A percentile compares a stretch with the other conserved stretches of the same genome.
Evolutionary conservation across 805 yeast genomes (phyloP).

Genomic region (Ogataea salicorniae): DNA sequence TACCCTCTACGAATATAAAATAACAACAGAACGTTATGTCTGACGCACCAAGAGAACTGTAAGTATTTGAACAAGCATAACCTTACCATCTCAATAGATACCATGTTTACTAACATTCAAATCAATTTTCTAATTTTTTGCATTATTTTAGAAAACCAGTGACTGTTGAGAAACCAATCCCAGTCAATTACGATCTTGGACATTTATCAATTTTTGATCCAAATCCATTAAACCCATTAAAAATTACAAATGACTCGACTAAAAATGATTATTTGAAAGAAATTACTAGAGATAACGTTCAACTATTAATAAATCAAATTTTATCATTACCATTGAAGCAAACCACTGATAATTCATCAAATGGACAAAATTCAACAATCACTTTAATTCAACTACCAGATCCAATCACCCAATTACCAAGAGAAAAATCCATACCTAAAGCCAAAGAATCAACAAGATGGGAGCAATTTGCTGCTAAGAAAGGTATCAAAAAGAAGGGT

Average conservation of each 20-base stretch:
- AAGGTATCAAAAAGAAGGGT: slow-evolving; percentile 88
- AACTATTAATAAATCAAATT: slow-evolving; percentile 83
- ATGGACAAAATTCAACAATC: slow-evolving; percentile 64
- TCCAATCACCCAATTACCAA: slow-evolving; percentile 75
- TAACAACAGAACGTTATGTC: slow-evolving; percentile 3
- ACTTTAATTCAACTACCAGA: slow-evolving; percentile 82
- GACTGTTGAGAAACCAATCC: slow-evolving; percentile 87
- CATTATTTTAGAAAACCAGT: slow-evolving; percentile 49
- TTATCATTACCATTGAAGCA: slow-evolving; percentile 84
- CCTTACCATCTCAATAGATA: not conserved
- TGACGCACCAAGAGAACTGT: slow-evolving; percentile 12
- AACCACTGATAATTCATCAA: slow-evolving; percentile 45
- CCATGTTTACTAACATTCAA: slow-evolving; percentile 2
- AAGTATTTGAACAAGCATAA: slow-evolving; percentile 4
- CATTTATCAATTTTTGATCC: slow-evolving; percentile 86
- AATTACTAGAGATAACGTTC: slow-evolving; percentile 87
- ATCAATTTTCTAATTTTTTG: not conserved
- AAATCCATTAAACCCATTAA: slow-evolving; percentile 69
- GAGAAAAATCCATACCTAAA: slow-evolving; percentile 95
- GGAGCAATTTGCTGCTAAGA: slow-evolving; percentile 94
- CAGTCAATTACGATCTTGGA: slow-evolving; percentile 85
- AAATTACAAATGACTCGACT: slow-evolving; percentile 46
- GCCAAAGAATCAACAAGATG: slow-evolving; percentile 90
- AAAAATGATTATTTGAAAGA: slow-evolving; percentile 61
- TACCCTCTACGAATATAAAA: not conserved